Conservation (phyloP, 2,329 filamentous ascomycete genomes). For the Xylariaceae sp. region DNA sequence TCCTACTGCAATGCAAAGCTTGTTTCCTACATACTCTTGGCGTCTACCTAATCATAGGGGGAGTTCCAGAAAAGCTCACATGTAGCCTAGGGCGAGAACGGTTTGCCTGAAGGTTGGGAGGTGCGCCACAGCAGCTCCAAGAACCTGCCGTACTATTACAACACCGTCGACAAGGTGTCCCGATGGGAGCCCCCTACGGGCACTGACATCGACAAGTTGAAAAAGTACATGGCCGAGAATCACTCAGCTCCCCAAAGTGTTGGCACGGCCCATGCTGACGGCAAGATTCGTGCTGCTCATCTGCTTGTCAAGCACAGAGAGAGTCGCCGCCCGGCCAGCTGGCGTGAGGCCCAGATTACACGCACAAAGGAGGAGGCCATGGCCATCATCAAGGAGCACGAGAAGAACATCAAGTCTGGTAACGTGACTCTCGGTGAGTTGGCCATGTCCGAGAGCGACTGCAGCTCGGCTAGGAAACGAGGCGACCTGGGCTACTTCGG, state of each 20-base stretch:
- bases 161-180: constrained; percentile 76
- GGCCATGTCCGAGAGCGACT: constrained; percentile 85
- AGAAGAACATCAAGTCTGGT: constrained; percentile 69
- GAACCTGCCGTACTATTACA: constrained; percentile 99
- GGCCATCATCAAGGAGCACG: constrained; percentile 68
- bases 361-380: constrained; percentile 82
- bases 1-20: background rate
- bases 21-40: background rate
- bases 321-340: constrained; percentile 84
- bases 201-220: constrained; percentile 87
- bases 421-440: constrained; percentile 70
- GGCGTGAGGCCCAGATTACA: constrained; percentile 85
- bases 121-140: constrained; percentile 97
- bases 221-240: constrained; percentile 85
- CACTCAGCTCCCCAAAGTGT: constrained; percentile 58
- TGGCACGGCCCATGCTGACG: constrained; percentile 44
- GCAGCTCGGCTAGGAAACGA: constrained; percentile 87
- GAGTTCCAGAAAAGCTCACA: constrained; percentile 8
- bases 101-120: constrained; percentile 85
- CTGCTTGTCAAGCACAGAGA: constrained; percentile 89
- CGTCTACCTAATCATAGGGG: background rate
- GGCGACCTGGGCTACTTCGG: constrained; percentile 96
- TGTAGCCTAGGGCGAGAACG: constrained; percentile 58
- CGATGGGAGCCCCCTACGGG: constrained; percentile 89
- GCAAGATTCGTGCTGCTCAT: constrained; percentile 91